A percentile compares a stretch with the other conserved stretches of the same genome.
Evolutionary conservation across 2,329 filamentous ascomycete genomes (phyloP).

Genomic region (Sordariomycetes sp.): DNA sequence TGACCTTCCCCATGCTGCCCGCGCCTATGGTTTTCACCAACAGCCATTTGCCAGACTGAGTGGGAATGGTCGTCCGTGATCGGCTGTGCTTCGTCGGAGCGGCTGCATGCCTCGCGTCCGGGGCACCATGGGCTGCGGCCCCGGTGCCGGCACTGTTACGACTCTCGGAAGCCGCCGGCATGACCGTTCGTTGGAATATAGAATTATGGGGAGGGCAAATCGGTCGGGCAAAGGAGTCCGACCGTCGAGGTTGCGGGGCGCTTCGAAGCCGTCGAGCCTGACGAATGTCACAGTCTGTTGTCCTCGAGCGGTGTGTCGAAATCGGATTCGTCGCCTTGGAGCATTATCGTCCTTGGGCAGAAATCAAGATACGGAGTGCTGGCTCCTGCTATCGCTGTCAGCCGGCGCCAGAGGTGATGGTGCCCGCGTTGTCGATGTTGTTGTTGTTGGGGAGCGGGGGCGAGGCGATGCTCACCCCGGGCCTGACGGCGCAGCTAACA

Average conservation of each 20-base stretch:
- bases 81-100: slow-evolving; percentile 33
- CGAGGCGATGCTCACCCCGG: background rate
- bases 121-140: background rate
- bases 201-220: slow-evolving; percentile 4
- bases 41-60: slow-evolving; percentile 85
- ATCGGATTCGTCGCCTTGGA: background rate
- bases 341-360: background rate
- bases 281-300: background rate
- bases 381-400: background rate
- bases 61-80: slow-evolving; percentile 74
- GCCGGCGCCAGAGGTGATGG: background rate
- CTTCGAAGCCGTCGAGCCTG: background rate
- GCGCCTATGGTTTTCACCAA: slow-evolving; percentile 95
- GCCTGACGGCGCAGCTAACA: background rate
- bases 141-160: background rate
- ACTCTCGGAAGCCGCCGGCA: background rate
- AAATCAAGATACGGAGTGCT: too few relatives aligned
- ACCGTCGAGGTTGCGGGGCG: slow-evolving; percentile 6
- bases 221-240: slow-evolving; percentile 5
- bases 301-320: background rate
- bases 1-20: slow-evolving; percentile 98
- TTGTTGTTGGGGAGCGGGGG: too few relatives aligned
- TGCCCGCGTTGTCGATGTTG: background rate
- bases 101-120: background rate
- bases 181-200: background rate